These are phyloP conservation scores for Chytridium lagenaria DNA, from an alignment of 371 early-diverging fungal genomes.

Conservation along the genomic window DNA sequence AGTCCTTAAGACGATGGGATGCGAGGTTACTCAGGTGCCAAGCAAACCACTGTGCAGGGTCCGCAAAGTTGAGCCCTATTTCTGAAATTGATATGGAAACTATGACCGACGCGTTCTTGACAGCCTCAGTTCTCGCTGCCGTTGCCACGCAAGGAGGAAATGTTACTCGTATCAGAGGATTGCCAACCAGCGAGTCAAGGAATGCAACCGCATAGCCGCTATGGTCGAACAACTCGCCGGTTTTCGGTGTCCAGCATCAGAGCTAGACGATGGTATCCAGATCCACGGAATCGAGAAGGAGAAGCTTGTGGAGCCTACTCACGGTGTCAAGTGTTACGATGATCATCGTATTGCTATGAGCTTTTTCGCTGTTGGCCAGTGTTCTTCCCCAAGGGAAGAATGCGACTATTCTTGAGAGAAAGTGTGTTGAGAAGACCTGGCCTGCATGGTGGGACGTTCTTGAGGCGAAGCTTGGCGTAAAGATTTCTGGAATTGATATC, in stretches of 20 bases:
- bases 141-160: conserved; percentile 58
- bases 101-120: conserved; percentile 98
- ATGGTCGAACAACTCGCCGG: conserved; percentile 92
- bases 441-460: conserved; percentile 97
- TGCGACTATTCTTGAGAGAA: conserved; percentile 83
- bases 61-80: conserved; percentile 78
- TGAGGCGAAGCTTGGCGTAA: conserved; percentile 75
- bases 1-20: conserved; percentile 93
- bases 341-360: conserved; percentile 98
- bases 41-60: conserved; percentile 90
- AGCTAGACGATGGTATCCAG: conserved; percentile 90
- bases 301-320: conserved; percentile 59
- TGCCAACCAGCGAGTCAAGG: conserved; percentile 97
- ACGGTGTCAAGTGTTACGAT: conserved; percentile 90
- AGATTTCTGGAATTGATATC: conserved; percentile 71
- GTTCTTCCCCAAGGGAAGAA: conserved; percentile 68
- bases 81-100: conserved; percentile 93
- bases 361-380: conserved; percentile 83
- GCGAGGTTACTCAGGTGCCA: conserved; percentile 81
- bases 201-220: conserved; percentile 96
- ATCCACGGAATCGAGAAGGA: conserved; percentile 69
- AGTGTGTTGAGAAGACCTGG: conserved; percentile 98
- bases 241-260: conserved; percentile 85
- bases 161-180: conserved; percentile 91
- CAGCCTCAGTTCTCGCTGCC: conserved; percentile 92